Base-by-base conservation (phyloP, 192 early-diverging fungal genomes). In the Ambispora gerdemannii region DNA sequence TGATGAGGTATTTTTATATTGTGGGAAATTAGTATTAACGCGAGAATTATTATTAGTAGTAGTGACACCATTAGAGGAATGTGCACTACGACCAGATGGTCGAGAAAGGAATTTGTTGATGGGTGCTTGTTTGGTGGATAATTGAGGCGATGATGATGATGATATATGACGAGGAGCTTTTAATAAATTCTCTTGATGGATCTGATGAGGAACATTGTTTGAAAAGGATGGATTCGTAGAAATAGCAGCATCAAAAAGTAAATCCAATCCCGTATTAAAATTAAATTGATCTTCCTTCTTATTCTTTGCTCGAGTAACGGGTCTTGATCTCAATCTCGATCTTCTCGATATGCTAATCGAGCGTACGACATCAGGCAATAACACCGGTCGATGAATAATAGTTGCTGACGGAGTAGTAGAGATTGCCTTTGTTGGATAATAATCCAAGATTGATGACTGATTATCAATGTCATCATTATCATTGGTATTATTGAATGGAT, bases 341-440 rank as follows among this genome's bases (percentile, higher is more conserved):
- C 31, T 34, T n/a, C 67, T 22, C 10, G 32, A 50, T 36, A 36
- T 15, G 7, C 0, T 27, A 8, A 69, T 34, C 33, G 4, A n/a
- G 20, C 34, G 20, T 24, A 69, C 52, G 20, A 69, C 50, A 38
- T 69, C 67, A 2, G 67, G 50, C 4, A 69, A 30, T 28, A 69
- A 27, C 1, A 69, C 50, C 0, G 67, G 67, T 3, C 67, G 67
- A 56, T 69, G 53, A 69, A 69, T 69, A 4, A 69, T 31, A 6
- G 19, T 27, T 56, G 67, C 67, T 17, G 17, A 11, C 6, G n/a
- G 34, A 17, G 50, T 52, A 35, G 20, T 27, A 7, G 53, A 7
- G 6, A 20, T 56, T n/a, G 53, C 0, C n/a, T 2, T 4, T 13
- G 53, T 6, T n/a, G 53, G 27, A 20, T 7, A 6, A 4, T 6